Evolutionary conservation across 768 basidiomycete species (phyloP).

Genomic region (Tricholoma saponaceum): DNA sequence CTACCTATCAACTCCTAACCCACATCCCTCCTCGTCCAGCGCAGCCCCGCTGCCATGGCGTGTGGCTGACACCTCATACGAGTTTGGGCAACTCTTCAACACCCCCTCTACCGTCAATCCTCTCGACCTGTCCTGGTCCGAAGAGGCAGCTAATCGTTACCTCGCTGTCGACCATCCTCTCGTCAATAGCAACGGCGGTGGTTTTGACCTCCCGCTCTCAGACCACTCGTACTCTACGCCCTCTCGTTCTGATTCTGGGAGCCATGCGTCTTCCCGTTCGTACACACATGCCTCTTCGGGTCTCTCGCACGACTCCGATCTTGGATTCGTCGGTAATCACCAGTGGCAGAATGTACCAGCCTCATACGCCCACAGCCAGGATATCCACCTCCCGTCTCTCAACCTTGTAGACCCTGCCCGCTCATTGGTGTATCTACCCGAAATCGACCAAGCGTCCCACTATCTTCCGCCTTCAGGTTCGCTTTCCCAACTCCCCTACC

Average conservation of each 20-base stretch:
- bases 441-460: conserved; percentile 1
- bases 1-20: not conserved
- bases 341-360: not conserved
- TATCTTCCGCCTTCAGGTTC: not conserved
- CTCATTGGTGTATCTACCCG: conserved; percentile 2
- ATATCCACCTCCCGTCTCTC: conserved; percentile 7
- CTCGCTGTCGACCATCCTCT: not conserved
- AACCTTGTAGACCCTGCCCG: not conserved
- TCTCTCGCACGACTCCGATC: not conserved
- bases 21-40: not conserved
- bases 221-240: not conserved
- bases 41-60: not conserved
- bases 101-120: not conserved
- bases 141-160: not conserved
- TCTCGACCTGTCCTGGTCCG: not conserved
- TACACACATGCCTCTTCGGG: not conserved
- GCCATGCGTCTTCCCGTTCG: not conserved
- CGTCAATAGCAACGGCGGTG: not conserved
- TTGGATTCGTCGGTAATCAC: not conserved
- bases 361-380: conserved; percentile 4
- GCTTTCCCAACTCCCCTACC: not conserved
- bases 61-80: not conserved
- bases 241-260: not conserved
- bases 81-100: not conserved
- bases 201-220: not conserved